Evolutionary conservation across 768 basidiomycete genomes (phyloP).

Genomic region (Rhodotorula babjevae): DNA sequence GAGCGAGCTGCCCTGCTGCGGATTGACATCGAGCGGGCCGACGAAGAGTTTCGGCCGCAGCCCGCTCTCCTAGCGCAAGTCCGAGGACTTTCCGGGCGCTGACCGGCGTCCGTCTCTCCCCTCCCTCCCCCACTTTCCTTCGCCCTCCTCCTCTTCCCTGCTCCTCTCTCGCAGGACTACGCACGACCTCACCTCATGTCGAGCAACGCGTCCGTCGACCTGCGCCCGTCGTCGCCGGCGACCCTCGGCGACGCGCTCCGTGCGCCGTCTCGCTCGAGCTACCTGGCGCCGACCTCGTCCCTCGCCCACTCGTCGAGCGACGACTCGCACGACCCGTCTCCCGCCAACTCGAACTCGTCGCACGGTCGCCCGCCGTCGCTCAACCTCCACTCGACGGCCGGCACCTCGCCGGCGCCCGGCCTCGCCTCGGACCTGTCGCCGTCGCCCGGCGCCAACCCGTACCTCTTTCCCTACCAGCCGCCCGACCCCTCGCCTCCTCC

Average conservation of each 20-base stretch:
- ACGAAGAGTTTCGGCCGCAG: too few relatives aligned
- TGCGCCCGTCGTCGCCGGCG: constrained; percentile 24
- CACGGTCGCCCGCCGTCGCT: background rate
- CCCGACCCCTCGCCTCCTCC: constrained; percentile 31
- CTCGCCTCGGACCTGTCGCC: background rate
- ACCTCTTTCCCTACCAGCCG: constrained; percentile 30
- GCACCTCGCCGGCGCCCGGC: background rate
- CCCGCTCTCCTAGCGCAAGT: too few relatives aligned
- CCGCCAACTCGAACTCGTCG: constrained; percentile 2
- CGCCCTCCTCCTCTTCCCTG: too few relatives aligned
- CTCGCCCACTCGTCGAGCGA: background rate
- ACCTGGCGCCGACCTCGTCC: constrained; percentile 4
- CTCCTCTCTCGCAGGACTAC: constrained; percentile 24
- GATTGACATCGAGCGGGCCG: too few relatives aligned
- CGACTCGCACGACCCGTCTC: constrained; percentile 10
- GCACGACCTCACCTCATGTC: constrained; percentile 16
- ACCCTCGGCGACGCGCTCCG: constrained; percentile 11
- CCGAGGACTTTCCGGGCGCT: too few relatives aligned
- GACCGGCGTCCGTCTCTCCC: too few relatives aligned
- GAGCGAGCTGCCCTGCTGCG: too few relatives aligned
- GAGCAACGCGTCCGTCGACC: constrained; percentile 16
- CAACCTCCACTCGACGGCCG: background rate
- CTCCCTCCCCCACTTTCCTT: too few relatives aligned
- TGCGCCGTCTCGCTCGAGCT: constrained; percentile 13
- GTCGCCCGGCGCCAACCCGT: constrained; percentile 17